A percentile compares a stretch with the other conserved stretches of the same genome.
Evolutionary conservation across 176 grass and related monocot genomes (phyloP).

Genomic region (Zoysia japonica): DNA sequence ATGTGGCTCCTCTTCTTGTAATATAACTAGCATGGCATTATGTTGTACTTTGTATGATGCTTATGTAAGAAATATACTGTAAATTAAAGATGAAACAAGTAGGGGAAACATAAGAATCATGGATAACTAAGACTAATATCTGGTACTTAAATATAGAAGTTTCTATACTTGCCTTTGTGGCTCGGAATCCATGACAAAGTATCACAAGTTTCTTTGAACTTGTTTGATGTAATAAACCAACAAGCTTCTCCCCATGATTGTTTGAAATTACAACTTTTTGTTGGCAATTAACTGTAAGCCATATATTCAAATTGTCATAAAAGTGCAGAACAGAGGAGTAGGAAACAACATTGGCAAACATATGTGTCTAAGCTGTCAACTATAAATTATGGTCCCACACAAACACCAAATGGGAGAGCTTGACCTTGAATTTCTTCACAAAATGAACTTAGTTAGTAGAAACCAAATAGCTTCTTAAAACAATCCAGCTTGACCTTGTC

Average conservation of each 20-base stretch:
- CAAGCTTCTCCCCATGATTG: slow-evolving; percentile 68
- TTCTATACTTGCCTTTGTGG: slow-evolving; percentile 67
- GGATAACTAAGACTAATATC: background rate
- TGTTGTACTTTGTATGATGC: background rate
- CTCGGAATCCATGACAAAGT: slow-evolving; percentile 82
- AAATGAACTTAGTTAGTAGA: background rate
- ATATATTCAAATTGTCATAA: slow-evolving; percentile 22
- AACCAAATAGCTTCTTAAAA: background rate
- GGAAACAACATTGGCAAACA: slow-evolving; percentile 3
- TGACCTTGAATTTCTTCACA: background rate
- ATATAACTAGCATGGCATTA: background rate
- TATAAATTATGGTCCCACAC: background rate
- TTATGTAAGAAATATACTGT: background rate
- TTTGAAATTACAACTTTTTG: slow-evolving; percentile 63
- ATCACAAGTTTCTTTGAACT: slow-evolving; percentile 74
- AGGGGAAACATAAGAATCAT: background rate
- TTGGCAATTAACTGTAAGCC: slow-evolving; percentile 32
- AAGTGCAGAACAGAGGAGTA: slow-evolving; percentile 3
- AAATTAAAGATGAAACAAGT: background rate
- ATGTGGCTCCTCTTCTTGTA: slow-evolving; percentile 1
- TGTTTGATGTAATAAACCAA: slow-evolving; percentile 72
- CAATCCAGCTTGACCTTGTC: background rate
- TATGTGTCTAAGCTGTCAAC: background rate
- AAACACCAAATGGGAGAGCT: background rate
- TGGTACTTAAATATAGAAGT: background rate